Conservation (phyloP, 129 eudicot genomes). For the Lonicera japonica region DNA sequence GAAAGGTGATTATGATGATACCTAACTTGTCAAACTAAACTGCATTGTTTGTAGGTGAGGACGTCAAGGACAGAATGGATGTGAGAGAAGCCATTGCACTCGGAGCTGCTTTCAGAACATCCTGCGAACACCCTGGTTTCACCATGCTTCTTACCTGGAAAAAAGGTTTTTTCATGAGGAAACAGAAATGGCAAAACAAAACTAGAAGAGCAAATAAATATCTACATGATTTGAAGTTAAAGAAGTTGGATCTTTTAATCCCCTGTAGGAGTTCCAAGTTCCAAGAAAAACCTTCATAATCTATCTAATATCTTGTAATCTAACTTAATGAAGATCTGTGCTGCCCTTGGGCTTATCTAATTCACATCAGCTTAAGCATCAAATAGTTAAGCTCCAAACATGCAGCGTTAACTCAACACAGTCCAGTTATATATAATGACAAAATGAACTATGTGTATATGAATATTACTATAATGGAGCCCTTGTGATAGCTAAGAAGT, state of each 20-base stretch:
- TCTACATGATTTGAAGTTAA: neutral
- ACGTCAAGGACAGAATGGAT: conserved; percentile 60
- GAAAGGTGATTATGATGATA: neutral
- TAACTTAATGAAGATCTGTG: too few relatives aligned
- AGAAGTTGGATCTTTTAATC: neutral
- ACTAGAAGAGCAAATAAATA: neutral
- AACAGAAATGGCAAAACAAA: neutral
- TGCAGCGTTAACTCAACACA: neutral
- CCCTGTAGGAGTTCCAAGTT: neutral
- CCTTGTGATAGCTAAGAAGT: neutral
- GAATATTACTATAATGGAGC: neutral
- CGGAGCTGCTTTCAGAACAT: conserved; percentile 72
- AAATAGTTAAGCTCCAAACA: too few relatives aligned
- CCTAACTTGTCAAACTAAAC: too few relatives aligned
- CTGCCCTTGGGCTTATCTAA: too few relatives aligned
- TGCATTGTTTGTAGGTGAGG: conserved; percentile 47
- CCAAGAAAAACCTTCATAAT: neutral
- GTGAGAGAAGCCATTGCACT: conserved; percentile 82
- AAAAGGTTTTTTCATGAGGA: neutral
- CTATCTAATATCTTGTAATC: too few relatives aligned
- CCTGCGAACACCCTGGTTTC: conserved; percentile 94
- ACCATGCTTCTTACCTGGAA: conserved; percentile 71
- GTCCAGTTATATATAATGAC: neutral
- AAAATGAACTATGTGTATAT: too few relatives aligned
- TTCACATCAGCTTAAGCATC: too few relatives aligned